Evolutionary conservation across 2,329 filamentous ascomycete genomes (phyloP).

Genomic region (Claviceps sp.): DNA sequence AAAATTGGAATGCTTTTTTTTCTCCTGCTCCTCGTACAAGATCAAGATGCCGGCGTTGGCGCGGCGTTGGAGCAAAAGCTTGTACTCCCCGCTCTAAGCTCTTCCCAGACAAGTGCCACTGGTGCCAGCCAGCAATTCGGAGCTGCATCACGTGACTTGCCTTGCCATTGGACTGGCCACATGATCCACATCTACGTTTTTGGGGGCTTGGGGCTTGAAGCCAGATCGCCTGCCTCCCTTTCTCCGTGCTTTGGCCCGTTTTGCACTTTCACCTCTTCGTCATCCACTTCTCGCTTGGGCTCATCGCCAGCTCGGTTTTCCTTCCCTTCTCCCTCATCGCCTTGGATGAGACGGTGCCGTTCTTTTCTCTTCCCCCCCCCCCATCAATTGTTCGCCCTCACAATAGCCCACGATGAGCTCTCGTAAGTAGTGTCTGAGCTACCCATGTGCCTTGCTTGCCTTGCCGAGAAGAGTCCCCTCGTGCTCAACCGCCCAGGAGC

Average conservation of each 20-base stretch:
- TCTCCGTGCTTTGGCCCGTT: conserved; percentile 18
- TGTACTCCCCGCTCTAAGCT: background rate
- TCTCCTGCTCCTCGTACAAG: background rate
- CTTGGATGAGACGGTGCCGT: conserved; percentile 28
- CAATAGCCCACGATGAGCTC: conserved; percentile 39
- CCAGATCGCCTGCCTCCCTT: conserved; percentile 28
- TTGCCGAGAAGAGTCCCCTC: background rate
- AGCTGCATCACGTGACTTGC: conserved; percentile 14
- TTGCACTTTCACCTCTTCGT: conserved; percentile 15
- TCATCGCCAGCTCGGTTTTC: conserved; percentile 23
- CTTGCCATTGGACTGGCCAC: conserved; percentile 26
- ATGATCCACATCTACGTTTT: conserved; percentile 32
- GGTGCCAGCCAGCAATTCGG: background rate
- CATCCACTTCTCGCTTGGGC: conserved; percentile 19
- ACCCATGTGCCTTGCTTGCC: background rate
- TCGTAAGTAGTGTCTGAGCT: conserved; percentile 29
- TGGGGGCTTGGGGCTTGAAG: conserved; percentile 19
- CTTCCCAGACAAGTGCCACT: background rate
- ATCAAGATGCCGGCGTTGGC: no score
- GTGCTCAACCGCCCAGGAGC: background rate
- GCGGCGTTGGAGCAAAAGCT: background rate
- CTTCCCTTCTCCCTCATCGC: conserved; percentile 17
- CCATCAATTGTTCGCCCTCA: conserved; percentile 9
- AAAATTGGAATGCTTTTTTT: background rate
- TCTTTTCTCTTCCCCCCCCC: conserved; percentile 16